Conservation (phyloP, 2,329 filamentous ascomycete genomes). For the Paecilomyces sp. region DNA sequence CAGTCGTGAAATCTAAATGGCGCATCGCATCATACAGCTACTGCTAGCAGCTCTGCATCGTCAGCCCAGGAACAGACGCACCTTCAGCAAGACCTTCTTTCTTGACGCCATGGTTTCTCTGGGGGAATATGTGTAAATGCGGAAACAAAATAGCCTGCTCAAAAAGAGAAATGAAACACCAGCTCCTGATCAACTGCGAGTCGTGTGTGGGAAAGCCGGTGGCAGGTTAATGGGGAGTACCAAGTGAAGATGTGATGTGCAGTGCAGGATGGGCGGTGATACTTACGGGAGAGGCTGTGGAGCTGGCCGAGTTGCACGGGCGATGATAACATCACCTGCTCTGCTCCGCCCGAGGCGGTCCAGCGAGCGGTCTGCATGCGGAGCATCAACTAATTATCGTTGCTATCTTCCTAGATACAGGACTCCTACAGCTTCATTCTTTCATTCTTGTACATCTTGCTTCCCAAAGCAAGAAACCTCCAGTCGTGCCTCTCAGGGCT, state of each 20-base stretch:
- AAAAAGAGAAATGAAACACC: not conserved
- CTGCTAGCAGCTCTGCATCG: not conserved
- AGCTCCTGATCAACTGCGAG: not conserved
- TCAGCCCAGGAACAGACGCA: conserved; percentile 33
- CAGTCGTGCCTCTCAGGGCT: not conserved
- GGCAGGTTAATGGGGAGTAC: conserved; percentile 1
- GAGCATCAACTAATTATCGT: not conserved
- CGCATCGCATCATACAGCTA: not conserved
- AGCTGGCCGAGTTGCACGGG: conserved; percentile 12
- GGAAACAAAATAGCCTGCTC: conserved; percentile 4
- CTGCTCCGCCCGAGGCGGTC: conserved; percentile 24
- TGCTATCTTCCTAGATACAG: too few relatives aligned
- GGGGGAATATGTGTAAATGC: not conserved
- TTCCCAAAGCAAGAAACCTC: not conserved
- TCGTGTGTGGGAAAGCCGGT: conserved; percentile 1
- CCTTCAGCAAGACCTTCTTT: conserved; percentile 90
- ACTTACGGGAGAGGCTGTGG: conserved; percentile 7
- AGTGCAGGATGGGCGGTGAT: not conserved
- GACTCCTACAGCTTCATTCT: not conserved
- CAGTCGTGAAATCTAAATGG: conserved; percentile 1
- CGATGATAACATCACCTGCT: conserved; percentile 22
- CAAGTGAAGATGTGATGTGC: not conserved
- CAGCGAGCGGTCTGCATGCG: conserved; percentile 17
- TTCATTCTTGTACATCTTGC: not conserved
- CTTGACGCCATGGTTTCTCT: conserved; percentile 58